A percentile compares a stretch with the other conserved stretches of the same genome.
phyloP scores from a whole-genome alignment of 768 basidiomycete species.

The Leccinum longicurvipes region DNA sequence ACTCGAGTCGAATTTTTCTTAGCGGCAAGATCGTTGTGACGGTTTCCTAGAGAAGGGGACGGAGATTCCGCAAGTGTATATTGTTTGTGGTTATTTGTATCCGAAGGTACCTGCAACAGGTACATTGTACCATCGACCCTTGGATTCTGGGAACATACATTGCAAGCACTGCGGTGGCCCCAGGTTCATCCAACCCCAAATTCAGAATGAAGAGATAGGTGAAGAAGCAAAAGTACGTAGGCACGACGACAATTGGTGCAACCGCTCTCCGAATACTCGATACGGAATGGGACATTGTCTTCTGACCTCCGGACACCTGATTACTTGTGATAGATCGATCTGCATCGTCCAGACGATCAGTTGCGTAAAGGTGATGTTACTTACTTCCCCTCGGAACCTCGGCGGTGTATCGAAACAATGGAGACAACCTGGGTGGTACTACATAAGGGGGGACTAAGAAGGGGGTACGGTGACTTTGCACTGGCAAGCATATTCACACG shows the following conservation, averaged over 20 bases:
- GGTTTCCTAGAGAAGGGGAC: slow-evolving; percentile 18
- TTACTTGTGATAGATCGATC: slow-evolving; percentile 1
- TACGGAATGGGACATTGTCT: background rate
- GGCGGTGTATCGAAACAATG: background rate
- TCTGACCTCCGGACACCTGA: background rate
- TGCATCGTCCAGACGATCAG: background rate
- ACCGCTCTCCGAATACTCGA: background rate
- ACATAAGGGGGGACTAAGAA: too few relatives aligned
- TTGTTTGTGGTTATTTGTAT: slow-evolving; percentile 7
- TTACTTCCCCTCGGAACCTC: slow-evolving; percentile 13
- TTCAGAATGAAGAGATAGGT: slow-evolving; percentile 3
- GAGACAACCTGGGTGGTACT: background rate
- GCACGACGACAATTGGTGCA: slow-evolving; percentile 8
- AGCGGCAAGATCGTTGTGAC: slow-evolving; percentile 34
- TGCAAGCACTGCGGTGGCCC: background rate
- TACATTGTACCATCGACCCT: background rate
- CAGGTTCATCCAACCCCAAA: slow-evolving; percentile 2
- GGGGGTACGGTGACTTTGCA: background rate
- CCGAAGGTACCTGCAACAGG: background rate
- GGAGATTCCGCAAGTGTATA: slow-evolving; percentile 9
- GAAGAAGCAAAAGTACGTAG: slow-evolving; percentile 1
- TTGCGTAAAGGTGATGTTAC: background rate
- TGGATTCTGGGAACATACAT: background rate
- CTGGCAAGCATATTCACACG: background rate
- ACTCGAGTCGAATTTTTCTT: background rate